A percentile compares a stretch with the other conserved stretches of the same genome.
These are phyloP conservation scores for Reticulascus tulasneorum DNA, from an alignment of 2,329 filamentous ascomycete genomes.

Conservation along the genomic window DNA sequence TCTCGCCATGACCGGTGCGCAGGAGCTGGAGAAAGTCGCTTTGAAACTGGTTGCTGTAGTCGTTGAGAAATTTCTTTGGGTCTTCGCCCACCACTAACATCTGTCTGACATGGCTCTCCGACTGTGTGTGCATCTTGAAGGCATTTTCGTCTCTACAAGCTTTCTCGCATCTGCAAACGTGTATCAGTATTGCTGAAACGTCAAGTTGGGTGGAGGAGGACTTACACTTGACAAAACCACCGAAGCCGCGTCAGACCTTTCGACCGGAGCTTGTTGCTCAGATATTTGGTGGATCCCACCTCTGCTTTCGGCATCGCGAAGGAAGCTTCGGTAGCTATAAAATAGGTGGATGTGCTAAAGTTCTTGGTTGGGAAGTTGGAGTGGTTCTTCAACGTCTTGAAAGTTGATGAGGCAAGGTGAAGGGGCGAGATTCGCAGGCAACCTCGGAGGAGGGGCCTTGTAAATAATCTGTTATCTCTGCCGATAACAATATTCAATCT, in stretches of 20 bases:
- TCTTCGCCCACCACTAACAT: constrained; percentile 87
- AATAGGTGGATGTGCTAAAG: too few species aligned
- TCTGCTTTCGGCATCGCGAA: constrained; percentile 85
- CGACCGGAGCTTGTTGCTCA: constrained; percentile 86
- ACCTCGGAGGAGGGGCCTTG: too few species aligned
- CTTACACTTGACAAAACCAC: constrained; percentile 87
- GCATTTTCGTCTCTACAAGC: constrained; percentile 75
- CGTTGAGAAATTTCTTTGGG: constrained; percentile 75
- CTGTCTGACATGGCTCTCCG: constrained; percentile 82
- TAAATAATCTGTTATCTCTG: too few species aligned
- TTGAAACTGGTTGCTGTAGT: constrained; percentile 78
- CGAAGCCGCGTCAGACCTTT: constrained; percentile 74
- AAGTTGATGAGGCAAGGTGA: too few species aligned
- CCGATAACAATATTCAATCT: too few species aligned
- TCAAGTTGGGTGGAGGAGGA: too few species aligned
- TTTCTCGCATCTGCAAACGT: too few species aligned
- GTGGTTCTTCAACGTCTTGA: too few species aligned
- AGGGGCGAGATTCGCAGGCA: too few species aligned
- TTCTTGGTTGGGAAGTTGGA: too few species aligned
- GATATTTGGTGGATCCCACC: constrained; percentile 83
- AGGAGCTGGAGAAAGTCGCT: constrained; percentile 75
- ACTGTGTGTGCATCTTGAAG: constrained; percentile 84
- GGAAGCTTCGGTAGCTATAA: too few species aligned
- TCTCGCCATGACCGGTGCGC: constrained; percentile 83
- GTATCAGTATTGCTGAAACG: too few species aligned